Conservation (phyloP, 495 filamentous ascomycete species). For the Alectoria sarmentosa region DNA sequence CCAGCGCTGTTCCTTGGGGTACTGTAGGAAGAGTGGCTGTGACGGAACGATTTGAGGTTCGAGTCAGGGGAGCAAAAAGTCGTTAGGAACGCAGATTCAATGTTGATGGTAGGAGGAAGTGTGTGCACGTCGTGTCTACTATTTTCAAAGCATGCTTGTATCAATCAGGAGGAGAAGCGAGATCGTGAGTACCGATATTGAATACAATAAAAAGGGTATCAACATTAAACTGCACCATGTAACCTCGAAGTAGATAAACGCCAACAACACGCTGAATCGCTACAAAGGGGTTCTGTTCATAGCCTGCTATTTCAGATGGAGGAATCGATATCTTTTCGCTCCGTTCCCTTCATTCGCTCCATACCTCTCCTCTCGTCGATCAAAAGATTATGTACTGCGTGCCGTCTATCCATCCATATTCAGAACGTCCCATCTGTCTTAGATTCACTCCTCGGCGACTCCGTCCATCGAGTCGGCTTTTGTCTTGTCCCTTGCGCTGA, state of each 20-base stretch:
- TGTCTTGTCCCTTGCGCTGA: constrained; percentile 31
- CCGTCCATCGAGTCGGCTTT: constrained; percentile 35
- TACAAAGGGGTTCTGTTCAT: not conserved
- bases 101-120: not conserved
- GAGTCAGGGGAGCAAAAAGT: not conserved
- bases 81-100: not conserved
- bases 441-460: constrained; percentile 37
- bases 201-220: not conserved
- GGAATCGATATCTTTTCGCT: not conserved
- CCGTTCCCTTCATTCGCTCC: not conserved
- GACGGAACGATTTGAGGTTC: not conserved
- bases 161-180: not conserved
- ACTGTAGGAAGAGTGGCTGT: not conserved
- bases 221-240: constrained; percentile 7
- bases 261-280: constrained; percentile 11
- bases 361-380: not conserved
- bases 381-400: not conserved
- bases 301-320: constrained; percentile 9
- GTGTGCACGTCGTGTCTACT: not conserved
- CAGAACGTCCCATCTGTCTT: not conserved
- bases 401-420: not conserved
- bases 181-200: not conserved
- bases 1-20: not conserved
- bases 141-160: not conserved
- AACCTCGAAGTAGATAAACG: not conserved